Base-by-base conservation (phyloP, 306 rosid genomes). In the Nissolia schottii region DNA sequence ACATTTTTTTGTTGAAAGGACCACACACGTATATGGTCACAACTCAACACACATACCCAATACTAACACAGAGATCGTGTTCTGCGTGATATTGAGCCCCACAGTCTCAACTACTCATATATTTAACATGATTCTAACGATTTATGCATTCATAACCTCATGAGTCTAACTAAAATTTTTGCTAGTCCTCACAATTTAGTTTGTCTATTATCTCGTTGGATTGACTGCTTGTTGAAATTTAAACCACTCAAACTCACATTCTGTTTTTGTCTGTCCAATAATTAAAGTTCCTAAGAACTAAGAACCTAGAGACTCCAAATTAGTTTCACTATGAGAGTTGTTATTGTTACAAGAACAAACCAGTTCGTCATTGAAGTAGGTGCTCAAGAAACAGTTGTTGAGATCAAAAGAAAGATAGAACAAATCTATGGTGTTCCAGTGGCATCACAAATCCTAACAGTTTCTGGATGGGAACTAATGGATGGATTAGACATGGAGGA, bases 401-500 rank as follows among this genome's bases (percentile, higher is more conserved):
- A 84, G 23, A 85, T 94, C 82, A 91, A 94, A 67, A 81, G 71
- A 62, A 87, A 87, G 80, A 91, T 91, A 63, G 89, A 89, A 76
- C 92, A 94, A 76, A 64, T 83, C 54, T 55, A 86, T 66, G 87
- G 82, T 49, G 75, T 85, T 57, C 86, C 97, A 12, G 73, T 81
- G 50, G 81, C 74, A 80, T 86, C 88, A 49, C 98, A 91, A 67
- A 38, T 79, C 62, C 96, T 94, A 7, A 68, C 83, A 5, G 87
- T 89, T 20, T 82, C 53, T 23, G 97, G 88, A 22, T 87, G 92
- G 89, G 98, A 94, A 75, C 83, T 94, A 14, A 1, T 91, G 13
- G 97, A 91, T 74, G 98, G 89, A 54, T 61, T 94, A 48, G 96
- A 89, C 90, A 84, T 91, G 94, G 96, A 94, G 81, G 98, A 94